Conservation (phyloP, 2,329 filamentous ascomycete genomes). For the Xylaria sp. region DNA sequence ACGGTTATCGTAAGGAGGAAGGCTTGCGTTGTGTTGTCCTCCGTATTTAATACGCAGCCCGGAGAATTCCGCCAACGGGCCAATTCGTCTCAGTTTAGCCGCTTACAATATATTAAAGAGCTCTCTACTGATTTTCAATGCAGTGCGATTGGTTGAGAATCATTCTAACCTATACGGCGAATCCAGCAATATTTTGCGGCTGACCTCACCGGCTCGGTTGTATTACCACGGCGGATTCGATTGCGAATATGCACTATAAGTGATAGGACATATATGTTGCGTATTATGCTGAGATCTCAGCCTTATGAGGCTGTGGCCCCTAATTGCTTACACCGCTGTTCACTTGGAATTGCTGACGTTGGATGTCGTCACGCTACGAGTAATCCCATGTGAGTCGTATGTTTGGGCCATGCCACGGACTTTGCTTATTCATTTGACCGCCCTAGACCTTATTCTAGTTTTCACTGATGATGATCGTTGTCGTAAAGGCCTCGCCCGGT, state of each 20-base stretch:
- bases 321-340: slow-evolving; percentile 27
- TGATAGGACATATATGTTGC: neutral
- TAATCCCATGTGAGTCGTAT: neutral
- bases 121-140: slow-evolving; percentile 11
- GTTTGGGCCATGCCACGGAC: neutral
- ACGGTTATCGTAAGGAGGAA: neutral
- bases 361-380: slow-evolving; percentile 19
- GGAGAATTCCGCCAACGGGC: neutral
- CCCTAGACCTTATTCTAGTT: neutral
- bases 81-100: neutral
- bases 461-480: neutral
- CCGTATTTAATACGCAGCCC: neutral
- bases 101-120: neutral
- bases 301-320: slow-evolving; percentile 24
- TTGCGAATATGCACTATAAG: neutral
- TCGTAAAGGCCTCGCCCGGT: neutral
- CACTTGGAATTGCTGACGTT: slow-evolving; percentile 28
- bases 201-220: neutral
- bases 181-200: neutral
- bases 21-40: neutral
- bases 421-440: slow-evolving; percentile 2
- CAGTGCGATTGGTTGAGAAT: neutral
- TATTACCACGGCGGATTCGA: neutral
- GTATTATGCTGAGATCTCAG: slow-evolving; percentile 15
- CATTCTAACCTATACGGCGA: neutral